Evolutionary conservation across 768 basidiomycete species (phyloP).

Genomic region (Psilocybe subaeruginosa): DNA sequence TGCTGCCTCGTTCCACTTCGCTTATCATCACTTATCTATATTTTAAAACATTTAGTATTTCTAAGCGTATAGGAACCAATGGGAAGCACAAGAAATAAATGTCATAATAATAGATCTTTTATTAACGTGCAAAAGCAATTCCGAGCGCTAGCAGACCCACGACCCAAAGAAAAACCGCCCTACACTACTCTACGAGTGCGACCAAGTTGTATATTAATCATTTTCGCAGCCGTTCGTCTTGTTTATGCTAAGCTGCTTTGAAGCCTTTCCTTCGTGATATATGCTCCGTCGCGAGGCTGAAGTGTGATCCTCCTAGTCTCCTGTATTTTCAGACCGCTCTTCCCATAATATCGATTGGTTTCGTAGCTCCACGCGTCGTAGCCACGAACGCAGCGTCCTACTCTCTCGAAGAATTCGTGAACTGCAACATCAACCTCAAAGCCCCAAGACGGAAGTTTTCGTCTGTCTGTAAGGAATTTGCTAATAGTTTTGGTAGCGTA

Average conservation of each 20-base stretch:
- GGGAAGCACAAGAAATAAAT: no score
- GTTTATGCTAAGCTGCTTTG: no score
- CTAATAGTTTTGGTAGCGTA: slow-evolving; percentile 37
- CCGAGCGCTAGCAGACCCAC: no score
- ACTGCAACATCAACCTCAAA: slow-evolving; percentile 37
- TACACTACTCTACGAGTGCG: background rate
- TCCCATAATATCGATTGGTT: slow-evolving; percentile 44
- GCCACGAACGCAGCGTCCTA: slow-evolving; percentile 56
- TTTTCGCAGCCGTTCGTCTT: slow-evolving; percentile 13
- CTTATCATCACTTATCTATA: no score
- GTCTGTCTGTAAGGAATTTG: slow-evolving; percentile 38
- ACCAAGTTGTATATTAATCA: background rate
- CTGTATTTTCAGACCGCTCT: slow-evolving; percentile 19
- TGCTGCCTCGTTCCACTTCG: no score
- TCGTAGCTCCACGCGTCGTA: slow-evolving; percentile 57
- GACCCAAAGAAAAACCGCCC: slow-evolving; percentile 1
- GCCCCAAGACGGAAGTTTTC: slow-evolving; percentile 41
- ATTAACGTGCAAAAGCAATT: no score
- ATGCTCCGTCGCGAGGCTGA: slow-evolving; percentile 13
- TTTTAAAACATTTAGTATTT: no score
- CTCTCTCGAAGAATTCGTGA: slow-evolving; percentile 41
- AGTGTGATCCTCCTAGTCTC: slow-evolving; percentile 19
- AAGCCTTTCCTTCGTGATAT: slow-evolving; percentile 22
- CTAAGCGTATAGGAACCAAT: no score
- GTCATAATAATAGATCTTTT: no score